Conservation (phyloP, 441 rosid species). For the Pelargonium cotyledonis region DNA sequence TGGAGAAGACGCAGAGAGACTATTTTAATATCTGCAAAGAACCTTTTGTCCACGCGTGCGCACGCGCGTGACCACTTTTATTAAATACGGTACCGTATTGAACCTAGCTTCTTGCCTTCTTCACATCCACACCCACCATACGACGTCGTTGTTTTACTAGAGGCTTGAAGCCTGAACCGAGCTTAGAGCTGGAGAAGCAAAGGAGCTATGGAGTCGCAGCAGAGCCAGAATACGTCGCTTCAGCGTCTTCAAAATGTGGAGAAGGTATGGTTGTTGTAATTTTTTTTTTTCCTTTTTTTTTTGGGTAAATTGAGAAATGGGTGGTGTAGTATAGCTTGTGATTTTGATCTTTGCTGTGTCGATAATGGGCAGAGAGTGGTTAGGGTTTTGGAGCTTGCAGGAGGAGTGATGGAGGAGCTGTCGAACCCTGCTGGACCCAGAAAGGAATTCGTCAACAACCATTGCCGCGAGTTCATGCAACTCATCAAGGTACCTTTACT, state of each 20-base stretch:
- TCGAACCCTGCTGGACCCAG: conserved; percentile 70
- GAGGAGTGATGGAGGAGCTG: conserved; percentile 88
- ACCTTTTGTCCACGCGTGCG: background rate
- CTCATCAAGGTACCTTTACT: conserved; percentile 56
- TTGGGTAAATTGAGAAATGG: too few species aligned
- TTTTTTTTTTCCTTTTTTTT: too few species aligned
- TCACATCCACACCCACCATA: too few species aligned
- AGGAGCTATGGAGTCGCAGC: conserved; percentile 83
- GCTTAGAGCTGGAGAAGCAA: conserved; percentile 17
- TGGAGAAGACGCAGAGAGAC: background rate
- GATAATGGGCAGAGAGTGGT: conserved; percentile 46
- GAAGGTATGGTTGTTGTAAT: conserved; percentile 33
- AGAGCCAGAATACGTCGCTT: conserved; percentile 72
- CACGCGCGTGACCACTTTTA: background rate
- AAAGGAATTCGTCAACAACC: conserved; percentile 66
- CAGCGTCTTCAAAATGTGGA: conserved; percentile 91
- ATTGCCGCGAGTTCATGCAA: conserved; percentile 92
- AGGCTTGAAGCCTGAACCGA: too few species aligned
- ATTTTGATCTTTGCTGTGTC: too few species aligned
- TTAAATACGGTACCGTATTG: too few species aligned
- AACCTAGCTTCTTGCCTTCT: too few species aligned
- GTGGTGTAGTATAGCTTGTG: too few species aligned
- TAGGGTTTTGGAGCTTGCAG: conserved; percentile 81
- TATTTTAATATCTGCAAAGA: background rate
- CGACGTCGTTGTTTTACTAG: too few species aligned